Conservation (phyloP, 2,329 filamentous ascomycete genomes). For the Aspergillus neoniger region DNA sequence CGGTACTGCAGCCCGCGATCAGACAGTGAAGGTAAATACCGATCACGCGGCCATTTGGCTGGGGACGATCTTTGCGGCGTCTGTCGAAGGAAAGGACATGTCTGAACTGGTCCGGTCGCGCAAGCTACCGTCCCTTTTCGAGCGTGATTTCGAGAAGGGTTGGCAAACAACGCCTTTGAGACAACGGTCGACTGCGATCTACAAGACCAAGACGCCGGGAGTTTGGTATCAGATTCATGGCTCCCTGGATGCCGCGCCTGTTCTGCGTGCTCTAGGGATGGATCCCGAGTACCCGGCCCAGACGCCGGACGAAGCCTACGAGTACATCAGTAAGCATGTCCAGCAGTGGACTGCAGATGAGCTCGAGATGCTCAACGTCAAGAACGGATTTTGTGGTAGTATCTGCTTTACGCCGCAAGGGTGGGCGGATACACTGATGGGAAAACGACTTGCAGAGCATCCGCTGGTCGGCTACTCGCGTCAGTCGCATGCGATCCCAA, state of each 20-base stretch:
- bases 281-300: not conserved
- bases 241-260: not conserved
- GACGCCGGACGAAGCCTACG: not conserved
- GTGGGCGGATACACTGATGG: not conserved
- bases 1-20: not conserved
- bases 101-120: not conserved
- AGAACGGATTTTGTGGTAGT: slow-evolving; percentile 1
- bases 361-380: slow-evolving; percentile 2
- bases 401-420: slow-evolving; percentile 1
- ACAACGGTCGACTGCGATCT: not conserved
- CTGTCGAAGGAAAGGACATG: not conserved
- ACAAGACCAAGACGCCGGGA: not conserved
- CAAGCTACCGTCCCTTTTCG: not conserved
- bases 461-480: not conserved
- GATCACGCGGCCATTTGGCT: slow-evolving; percentile 2
- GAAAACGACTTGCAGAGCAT: not conserved
- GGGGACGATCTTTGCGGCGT: not conserved
- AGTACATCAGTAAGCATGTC: not conserved
- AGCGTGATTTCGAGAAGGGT: not conserved
- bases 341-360: not conserved
- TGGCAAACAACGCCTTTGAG: not conserved
- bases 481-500: not conserved
- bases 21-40: not conserved
- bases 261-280: not conserved
- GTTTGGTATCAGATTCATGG: slow-evolving; percentile 1